Base-by-base conservation (phyloP, 2,329 filamentous ascomycete genomes). In the Thielaviopsis cerberus region DNA sequence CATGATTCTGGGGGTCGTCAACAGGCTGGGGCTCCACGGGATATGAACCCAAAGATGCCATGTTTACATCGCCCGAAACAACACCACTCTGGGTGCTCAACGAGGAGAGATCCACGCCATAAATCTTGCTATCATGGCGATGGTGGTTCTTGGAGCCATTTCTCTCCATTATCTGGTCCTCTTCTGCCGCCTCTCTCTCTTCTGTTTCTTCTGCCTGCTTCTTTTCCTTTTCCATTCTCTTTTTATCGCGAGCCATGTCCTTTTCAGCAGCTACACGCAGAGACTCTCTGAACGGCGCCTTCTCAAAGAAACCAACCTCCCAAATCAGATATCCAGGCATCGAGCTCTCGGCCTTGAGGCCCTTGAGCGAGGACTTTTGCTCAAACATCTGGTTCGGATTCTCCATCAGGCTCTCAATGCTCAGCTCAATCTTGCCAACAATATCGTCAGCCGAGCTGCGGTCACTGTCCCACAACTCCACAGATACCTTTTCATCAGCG, bases 401-500 rank as follows among this genome's bases (percentile, higher is more conserved):
- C 66, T 94, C 86, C 60, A 97, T 94, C 73, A 98, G 83, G 68
- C 96, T 89, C 65, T 94, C 89, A 67, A 98, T 88, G 37, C 88
- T 91, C 2, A 97, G 73, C 67, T 97, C 90, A 20, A 97, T 81
- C 69, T 96, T 96, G 57, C 92, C 92, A 15, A 96, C 89, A 52
- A 96, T 86, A 65, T 97, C 92, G 66, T 97, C 92, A 0, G 91
- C 88, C 10, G 88, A 92, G 48, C 86, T 88, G 52, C 90, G 80
- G 68, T 97, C 92, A 55, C 88, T 94, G 69, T 97, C 92, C 92
- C 92, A 97, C 0, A 97, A 79, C 68, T 97, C 91, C 63, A 97
- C 83, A 10, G 88, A 91, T 3, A 97, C 76, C 66, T 92, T 88
- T 71, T 98, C 92, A 63, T 96, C 85, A 0, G 86, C 91, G 70